phyloP scores from a whole-genome alignment of 176 grass and related monocot species.

The Triticum dicoccoides region DNA sequence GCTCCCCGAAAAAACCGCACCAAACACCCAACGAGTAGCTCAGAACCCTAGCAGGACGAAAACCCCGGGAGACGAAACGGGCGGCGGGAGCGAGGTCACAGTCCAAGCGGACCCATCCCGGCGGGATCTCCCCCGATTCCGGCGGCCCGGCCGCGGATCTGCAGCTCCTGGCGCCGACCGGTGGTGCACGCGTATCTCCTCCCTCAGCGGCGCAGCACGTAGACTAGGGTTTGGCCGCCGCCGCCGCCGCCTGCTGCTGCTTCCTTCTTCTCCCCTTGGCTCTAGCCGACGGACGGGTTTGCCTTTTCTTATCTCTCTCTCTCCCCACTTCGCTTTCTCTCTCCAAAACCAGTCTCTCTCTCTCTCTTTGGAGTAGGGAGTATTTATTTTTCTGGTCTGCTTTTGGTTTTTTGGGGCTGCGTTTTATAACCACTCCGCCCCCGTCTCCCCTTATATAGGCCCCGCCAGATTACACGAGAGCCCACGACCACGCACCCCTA shows the following conservation, averaged over 20 bases:
- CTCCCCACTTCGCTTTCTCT: slow-evolving; percentile 35
- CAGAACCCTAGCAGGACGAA: not conserved
- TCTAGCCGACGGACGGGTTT: slow-evolving; percentile 53
- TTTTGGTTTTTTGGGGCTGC: slow-evolving; percentile 30
- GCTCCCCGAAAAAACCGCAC: not conserved
- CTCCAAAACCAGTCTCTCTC: slow-evolving; percentile 38
- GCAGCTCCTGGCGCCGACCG: slow-evolving; percentile 36
- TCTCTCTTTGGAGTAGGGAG: not conserved
- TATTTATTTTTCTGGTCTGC: slow-evolving; percentile 38
- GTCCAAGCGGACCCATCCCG: not conserved
- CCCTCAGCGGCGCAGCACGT: not conserved
- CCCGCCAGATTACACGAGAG: not conserved
- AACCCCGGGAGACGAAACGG: not conserved
- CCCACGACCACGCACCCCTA: not conserved
- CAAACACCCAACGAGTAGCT: not conserved
- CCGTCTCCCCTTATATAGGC: slow-evolving; percentile 30
- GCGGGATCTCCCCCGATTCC: slow-evolving; percentile 62
- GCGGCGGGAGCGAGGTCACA: slow-evolving; percentile 13
- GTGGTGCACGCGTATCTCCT: not conserved
- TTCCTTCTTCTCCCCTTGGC: slow-evolving; percentile 1
- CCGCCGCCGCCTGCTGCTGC: not conserved
- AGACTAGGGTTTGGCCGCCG: slow-evolving; percentile 49
- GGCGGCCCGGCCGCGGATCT: slow-evolving; percentile 36
- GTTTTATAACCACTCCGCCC: slow-evolving; percentile 42
- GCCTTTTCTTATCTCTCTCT: slow-evolving; percentile 36